Base-by-base conservation (phyloP, 2,329 filamentous ascomycete species). In the Calonectria naviculata region DNA sequence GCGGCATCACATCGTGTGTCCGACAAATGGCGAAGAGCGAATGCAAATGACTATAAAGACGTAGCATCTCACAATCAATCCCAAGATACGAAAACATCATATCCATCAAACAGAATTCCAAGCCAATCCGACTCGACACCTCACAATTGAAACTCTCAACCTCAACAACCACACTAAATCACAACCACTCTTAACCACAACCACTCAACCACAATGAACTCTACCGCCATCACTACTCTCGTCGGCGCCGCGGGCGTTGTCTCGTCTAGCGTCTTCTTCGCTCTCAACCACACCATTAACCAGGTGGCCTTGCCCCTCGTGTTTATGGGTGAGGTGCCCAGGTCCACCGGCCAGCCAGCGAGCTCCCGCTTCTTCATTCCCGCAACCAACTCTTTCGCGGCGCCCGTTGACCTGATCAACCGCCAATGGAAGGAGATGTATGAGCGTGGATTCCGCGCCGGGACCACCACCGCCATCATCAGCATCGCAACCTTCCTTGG, bases 351-450 rank as follows among this genome's bases (percentile, higher is more conserved):
- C 56, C 56, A 44, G 38, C 56, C 56, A 15, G 56, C 56, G 24
- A 61, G 56, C 36, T 44, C 56, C 38, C 56, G 56, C 56, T 61
- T 44, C 38, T 44, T 44, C 5, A 61, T 61, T 26, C 38, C 56
- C 15, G 36, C 56, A 44, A 61, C 56, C 36, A 41, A 61, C 56
- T 44, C 56, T 29, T 13, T 26, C 7, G 56, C 56, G 17, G 26
- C 36, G 7, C 38, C 56, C 4, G 10, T 61, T 24, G 19, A 44
- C 24, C 26, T 61, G 24, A 44, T 61, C 26, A 61, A 61, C 56
- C 56, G 56, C 21, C 56, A 61, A 19, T 61, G 56, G 56, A 61
- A 61, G 26, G 56, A 61, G 38, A 24, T 42, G 24, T 61, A 61
- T 44, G 36, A 44, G 26, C 56, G 36, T 21, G 56, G 56, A 17